Conservation (phyloP, 1,284 basidiomycete genomes). For the Naganishia liquefaciens region DNA sequence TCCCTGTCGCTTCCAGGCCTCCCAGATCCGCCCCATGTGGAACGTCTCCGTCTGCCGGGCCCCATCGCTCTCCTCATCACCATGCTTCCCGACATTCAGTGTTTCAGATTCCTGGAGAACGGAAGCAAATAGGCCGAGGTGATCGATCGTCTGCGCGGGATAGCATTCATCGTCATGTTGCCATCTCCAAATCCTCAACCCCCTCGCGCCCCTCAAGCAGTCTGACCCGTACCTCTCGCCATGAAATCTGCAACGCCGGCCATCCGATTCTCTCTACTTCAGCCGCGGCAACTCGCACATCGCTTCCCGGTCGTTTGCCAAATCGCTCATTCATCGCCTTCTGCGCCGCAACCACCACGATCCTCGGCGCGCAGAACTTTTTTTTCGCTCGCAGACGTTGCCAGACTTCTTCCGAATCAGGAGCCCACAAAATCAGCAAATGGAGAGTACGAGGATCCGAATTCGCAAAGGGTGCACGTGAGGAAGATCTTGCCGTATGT, state of each 20-base stretch:
- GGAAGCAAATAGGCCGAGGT: neutral
- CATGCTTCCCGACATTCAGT: neutral
- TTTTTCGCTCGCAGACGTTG: slow-evolving; percentile 53
- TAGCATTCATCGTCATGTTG: too few relatives aligned
- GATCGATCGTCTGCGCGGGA: too few relatives aligned
- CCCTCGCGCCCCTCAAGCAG: neutral
- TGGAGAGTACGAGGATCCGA: slow-evolving; percentile 25
- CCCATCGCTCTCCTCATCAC: too few relatives aligned
- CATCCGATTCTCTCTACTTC: neutral
- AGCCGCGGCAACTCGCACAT: slow-evolving; percentile 1
- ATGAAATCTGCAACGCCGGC: neutral
- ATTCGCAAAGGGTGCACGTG: slow-evolving; percentile 57
- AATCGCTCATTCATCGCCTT: neutral
- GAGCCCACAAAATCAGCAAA: slow-evolving; percentile 39
- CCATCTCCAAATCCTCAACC: too few relatives aligned
- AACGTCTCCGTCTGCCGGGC: too few relatives aligned
- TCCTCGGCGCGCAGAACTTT: slow-evolving; percentile 38
- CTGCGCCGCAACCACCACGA: neutral
- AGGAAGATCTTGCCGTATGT: slow-evolving; percentile 77
- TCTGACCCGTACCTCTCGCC: too few relatives aligned
- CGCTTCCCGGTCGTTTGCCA: neutral
- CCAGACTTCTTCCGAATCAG: slow-evolving; percentile 41
- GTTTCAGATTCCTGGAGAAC: slow-evolving; percentile 2
- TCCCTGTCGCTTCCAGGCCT: too few relatives aligned
- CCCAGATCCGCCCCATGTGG: too few relatives aligned